phyloP scores from a whole-genome alignment of 768 basidiomycete genomes.

The Pleurotus tuoliensis region DNA sequence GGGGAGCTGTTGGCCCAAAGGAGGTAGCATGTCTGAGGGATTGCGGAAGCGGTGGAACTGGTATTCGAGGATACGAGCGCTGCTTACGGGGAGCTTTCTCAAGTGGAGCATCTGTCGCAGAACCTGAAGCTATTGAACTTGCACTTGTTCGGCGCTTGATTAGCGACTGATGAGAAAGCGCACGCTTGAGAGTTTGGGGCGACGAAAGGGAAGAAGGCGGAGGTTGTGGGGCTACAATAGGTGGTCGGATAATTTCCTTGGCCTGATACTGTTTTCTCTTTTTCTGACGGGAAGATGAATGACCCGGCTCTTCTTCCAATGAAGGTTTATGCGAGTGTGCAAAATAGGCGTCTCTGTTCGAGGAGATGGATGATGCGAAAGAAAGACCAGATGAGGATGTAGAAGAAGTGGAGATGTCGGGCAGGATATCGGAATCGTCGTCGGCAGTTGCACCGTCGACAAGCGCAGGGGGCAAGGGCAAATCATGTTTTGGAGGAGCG shows the following conservation, averaged over 20 bases:
- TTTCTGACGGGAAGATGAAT: constrained; percentile 23
- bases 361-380: constrained; percentile 37
- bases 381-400: constrained; percentile 37
- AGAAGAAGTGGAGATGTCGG: constrained; percentile 17
- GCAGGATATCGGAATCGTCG: constrained; percentile 11
- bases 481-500: constrained; percentile 44
- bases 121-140: background rate
- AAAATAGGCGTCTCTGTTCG: constrained; percentile 21
- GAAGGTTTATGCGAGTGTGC: constrained; percentile 5
- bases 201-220: constrained; percentile 18
- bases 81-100: constrained; percentile 46
- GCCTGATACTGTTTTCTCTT: constrained; percentile 17
- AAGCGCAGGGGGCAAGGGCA: constrained; percentile 41
- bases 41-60: constrained; percentile 48
- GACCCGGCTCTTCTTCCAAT: constrained; percentile 3
- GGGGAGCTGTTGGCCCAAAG: constrained; percentile 16
- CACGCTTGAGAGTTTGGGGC: constrained; percentile 44
- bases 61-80: constrained; percentile 55
- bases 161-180: constrained; percentile 55
- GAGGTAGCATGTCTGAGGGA: constrained; percentile 29
- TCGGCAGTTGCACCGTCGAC: constrained; percentile 12
- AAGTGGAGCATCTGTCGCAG: constrained; percentile 22
- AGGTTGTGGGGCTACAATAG: constrained; percentile 9
- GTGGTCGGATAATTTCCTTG: background rate
- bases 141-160: constrained; percentile 19